phyloP scores from a whole-genome alignment of 176 grass and related monocot species.

The Cenchrus purpureus region DNA sequence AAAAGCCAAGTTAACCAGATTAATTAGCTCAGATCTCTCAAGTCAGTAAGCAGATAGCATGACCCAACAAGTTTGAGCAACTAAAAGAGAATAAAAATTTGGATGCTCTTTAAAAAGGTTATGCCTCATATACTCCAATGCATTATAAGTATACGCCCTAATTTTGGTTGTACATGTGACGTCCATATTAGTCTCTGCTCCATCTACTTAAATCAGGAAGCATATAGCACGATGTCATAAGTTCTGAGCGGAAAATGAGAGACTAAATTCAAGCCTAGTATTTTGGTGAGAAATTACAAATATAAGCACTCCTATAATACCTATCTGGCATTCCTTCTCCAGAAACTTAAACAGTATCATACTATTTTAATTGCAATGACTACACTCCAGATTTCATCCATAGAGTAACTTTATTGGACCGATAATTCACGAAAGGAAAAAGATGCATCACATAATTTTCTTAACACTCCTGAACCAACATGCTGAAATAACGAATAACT shows the following conservation, averaged over 20 bases:
- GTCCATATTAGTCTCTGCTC: neutral
- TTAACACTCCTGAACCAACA: neutral
- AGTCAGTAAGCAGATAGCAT: neutral
- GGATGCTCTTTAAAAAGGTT: neutral
- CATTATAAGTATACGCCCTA: neutral
- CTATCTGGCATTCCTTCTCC: neutral
- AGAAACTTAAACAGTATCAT: neutral
- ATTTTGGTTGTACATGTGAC: neutral
- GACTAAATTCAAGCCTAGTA: conserved; percentile 2
- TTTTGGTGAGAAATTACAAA: neutral
- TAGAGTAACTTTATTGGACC: neutral
- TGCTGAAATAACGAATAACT: neutral
- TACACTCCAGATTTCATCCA: neutral
- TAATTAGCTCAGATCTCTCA: neutral
- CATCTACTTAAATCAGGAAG: neutral
- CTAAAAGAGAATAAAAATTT: neutral
- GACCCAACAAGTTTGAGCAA: neutral
- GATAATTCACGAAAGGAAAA: neutral
- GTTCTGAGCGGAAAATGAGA: conserved; percentile 32
- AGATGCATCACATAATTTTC: neutral
- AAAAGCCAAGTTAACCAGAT: neutral
- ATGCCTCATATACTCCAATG: neutral
- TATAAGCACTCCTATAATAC: neutral
- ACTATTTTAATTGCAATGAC: neutral
- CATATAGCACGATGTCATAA: conserved; percentile 3